A percentile compares a stretch with the other conserved stretches of the same genome.
phyloP scores from a whole-genome alignment of 2,329 filamentous ascomycete species.

The Phaeomoniella chlamydospora region DNA sequence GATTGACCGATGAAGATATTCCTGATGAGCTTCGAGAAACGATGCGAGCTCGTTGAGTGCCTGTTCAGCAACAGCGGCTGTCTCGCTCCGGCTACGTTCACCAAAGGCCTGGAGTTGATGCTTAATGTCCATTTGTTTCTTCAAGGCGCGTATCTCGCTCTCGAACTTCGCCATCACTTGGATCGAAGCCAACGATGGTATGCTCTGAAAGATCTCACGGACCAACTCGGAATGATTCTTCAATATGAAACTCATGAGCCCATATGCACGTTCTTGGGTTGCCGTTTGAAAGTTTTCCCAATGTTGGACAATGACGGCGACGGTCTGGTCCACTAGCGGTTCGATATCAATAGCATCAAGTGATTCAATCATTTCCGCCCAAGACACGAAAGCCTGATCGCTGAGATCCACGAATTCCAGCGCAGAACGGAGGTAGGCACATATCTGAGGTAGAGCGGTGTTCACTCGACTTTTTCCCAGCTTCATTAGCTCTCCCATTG shows the following conservation, averaged over 20 bases:
- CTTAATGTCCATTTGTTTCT: conserved; percentile 49
- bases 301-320: conserved; percentile 71
- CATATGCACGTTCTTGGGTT: conserved; percentile 44
- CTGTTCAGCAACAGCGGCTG: conserved; percentile 69
- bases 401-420: conserved; percentile 62
- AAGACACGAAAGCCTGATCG: conserved; percentile 66
- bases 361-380: conserved; percentile 62
- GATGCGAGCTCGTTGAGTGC: conserved; percentile 62
- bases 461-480: conserved; percentile 60
- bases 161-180: conserved; percentile 56
- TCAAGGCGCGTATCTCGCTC: conserved; percentile 47
- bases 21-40: conserved; percentile 61
- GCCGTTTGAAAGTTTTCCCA: conserved; percentile 54
- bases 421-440: conserved; percentile 79
- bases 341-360: conserved; percentile 69
- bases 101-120: conserved; percentile 58
- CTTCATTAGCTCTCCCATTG: conserved; percentile 76
- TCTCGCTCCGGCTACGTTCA: conserved; percentile 65
- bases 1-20: conserved; percentile 63
- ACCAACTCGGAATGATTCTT: conserved; percentile 48
- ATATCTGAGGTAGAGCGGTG: conserved; percentile 74
- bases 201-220: conserved; percentile 51
- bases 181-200: conserved; percentile 66
- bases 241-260: conserved; percentile 51
- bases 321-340: conserved; percentile 70